Evolutionary conservation across 2,329 filamentous ascomycete genomes (phyloP).

Genomic region (Pestalotiopsis sp.): DNA sequence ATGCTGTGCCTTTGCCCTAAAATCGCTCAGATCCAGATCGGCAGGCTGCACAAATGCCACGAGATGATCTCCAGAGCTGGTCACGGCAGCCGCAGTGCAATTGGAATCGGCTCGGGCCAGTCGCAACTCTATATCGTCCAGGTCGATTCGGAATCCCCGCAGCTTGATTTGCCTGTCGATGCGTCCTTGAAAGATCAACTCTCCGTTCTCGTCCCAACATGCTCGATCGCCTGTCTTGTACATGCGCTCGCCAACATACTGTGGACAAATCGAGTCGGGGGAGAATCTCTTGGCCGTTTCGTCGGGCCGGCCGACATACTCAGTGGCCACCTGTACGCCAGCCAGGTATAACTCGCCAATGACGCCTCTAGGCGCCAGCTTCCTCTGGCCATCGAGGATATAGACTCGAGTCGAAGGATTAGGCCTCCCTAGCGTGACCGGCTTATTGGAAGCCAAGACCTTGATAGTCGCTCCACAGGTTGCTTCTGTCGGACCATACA

Average conservation of each 20-base stretch:
- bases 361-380: constrained; percentile 30
- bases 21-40: constrained; percentile 8
- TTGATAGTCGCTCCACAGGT: constrained; percentile 38
- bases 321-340: constrained; percentile 40
- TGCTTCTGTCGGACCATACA: constrained; percentile 44
- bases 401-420: constrained; percentile 37
- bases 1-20: constrained; percentile 13
- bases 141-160: constrained; percentile 33
- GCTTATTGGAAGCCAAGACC: constrained; percentile 19
- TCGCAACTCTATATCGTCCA: constrained; percentile 35
- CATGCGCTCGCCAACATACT: constrained; percentile 27
- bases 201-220: constrained; percentile 30
- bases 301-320: constrained; percentile 37
- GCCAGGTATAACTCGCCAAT: constrained; percentile 42
- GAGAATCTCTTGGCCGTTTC: constrained; percentile 29
- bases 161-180: constrained; percentile 34
- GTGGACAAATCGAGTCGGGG: constrained; percentile 26
- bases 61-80: constrained; percentile 23
- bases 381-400: constrained; percentile 32
- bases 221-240: constrained; percentile 40
- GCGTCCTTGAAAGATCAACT: constrained; percentile 35
- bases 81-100: constrained; percentile 24
- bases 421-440: constrained; percentile 37
- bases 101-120: constrained; percentile 18
- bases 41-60: constrained; percentile 28